These are phyloP conservation scores for Micractinium sp. DNA, from an alignment of 139 green algal genomes.

Conservation along the genomic window DNA sequence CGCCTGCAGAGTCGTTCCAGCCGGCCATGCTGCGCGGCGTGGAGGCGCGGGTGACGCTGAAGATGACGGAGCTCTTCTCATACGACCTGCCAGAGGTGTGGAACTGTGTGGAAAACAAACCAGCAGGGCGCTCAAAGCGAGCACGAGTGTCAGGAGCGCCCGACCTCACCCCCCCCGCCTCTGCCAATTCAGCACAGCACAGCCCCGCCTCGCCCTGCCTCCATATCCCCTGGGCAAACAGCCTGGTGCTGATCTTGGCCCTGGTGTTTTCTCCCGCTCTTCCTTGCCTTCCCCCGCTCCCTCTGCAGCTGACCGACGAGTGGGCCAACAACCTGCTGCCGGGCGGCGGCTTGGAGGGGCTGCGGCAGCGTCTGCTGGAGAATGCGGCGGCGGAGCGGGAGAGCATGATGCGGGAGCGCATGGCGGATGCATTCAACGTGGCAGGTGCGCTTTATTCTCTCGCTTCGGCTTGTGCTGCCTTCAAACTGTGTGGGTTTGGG, in stretches of 20 bases:
- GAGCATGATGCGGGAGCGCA: slow-evolving; percentile 32
- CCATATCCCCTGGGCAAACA: neutral
- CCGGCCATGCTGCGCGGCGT: slow-evolving; percentile 45
- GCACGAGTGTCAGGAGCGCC: neutral
- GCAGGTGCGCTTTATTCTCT: neutral
- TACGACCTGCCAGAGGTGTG: slow-evolving; percentile 58
- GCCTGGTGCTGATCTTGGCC: neutral
- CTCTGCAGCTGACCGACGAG: slow-evolving; percentile 47
- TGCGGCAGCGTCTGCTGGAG: slow-evolving; percentile 40
- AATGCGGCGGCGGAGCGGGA: slow-evolving; percentile 9
- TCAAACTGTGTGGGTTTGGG: neutral
- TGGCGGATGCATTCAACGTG: slow-evolving; percentile 46
- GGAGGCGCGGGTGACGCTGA: slow-evolving; percentile 39
- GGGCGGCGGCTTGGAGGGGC: slow-evolving; percentile 16
- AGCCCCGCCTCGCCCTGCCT: neutral
- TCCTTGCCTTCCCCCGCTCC: neutral
- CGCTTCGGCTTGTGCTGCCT: neutral
- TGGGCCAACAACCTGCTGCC: slow-evolving; percentile 32
- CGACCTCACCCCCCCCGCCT: neutral
- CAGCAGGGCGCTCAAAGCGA: neutral
- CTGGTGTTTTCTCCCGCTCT: neutral
- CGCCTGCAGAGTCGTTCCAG: slow-evolving; percentile 12
- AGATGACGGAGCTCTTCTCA: slow-evolving; percentile 63
- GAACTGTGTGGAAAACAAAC: neutral
- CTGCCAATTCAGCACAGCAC: neutral